Evolutionary conservation across 352 stramenopile species (phyloP).

Genomic region (Phytophthora pisi): DNA sequence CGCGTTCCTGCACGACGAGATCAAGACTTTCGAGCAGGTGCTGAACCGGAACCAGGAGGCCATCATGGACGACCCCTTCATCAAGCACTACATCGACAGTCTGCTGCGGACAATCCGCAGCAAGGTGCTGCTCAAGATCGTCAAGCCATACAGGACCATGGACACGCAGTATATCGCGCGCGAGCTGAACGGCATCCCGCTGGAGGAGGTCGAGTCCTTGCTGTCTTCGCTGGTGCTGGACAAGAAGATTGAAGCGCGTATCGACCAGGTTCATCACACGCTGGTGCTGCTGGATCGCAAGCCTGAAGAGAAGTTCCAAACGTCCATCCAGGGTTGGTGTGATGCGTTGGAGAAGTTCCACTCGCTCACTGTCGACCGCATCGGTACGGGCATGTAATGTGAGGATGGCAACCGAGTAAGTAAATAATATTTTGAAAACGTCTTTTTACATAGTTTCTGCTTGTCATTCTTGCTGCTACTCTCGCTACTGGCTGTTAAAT

Average conservation of each 20-base stretch:
- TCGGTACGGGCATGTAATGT: slow-evolving; percentile 59
- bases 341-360: slow-evolving; percentile 77
- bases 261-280: slow-evolving; percentile 91
- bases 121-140: slow-evolving; percentile 94
- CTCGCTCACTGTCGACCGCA: slow-evolving; percentile 63
- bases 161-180: slow-evolving; percentile 90
- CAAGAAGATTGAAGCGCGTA: slow-evolving; percentile 90
- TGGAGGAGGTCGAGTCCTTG: slow-evolving; percentile 92
- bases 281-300: slow-evolving; percentile 74
- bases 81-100: slow-evolving; percentile 94
- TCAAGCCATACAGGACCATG: slow-evolving; percentile 95
- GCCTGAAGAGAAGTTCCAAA: slow-evolving; percentile 75
- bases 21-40: slow-evolving; percentile 94
- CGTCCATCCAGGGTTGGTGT: slow-evolving; percentile 66
- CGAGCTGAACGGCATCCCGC: slow-evolving; percentile 93
- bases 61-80: slow-evolving; percentile 96
- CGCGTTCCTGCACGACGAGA: slow-evolving; percentile 95
- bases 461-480: slow-evolving; percentile 20
- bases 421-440: slow-evolving; percentile 19
- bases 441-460: slow-evolving; percentile 25
- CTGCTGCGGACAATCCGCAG: slow-evolving; percentile 94
- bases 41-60: slow-evolving; percentile 83
- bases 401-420: background rate
- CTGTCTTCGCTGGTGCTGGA: slow-evolving; percentile 93
- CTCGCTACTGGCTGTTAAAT: slow-evolving; percentile 20